phyloP scores from a whole-genome alignment of 768 basidiomycete genomes.

The Podaxis sp. region DNA sequence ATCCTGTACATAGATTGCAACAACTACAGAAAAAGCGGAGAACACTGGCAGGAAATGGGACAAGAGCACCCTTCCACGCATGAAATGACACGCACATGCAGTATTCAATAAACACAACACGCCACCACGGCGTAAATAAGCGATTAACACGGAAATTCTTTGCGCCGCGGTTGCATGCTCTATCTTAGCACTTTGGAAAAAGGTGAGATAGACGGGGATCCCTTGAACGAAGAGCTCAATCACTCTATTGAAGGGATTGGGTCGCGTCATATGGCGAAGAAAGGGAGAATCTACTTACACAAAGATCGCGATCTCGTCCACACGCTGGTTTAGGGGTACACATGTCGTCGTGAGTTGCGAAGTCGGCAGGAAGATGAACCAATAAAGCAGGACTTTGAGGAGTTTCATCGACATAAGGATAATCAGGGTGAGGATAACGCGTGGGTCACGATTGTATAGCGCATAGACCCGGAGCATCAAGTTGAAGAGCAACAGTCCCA shows the following conservation, averaged over 20 bases:
- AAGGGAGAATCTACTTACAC: background rate
- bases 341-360: background rate
- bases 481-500: background rate
- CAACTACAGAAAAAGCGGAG: background rate
- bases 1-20: background rate
- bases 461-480: background rate
- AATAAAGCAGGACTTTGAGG: background rate
- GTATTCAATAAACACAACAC: background rate
- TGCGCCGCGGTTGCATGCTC: background rate
- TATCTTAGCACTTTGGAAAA: background rate
- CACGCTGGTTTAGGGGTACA: background rate
- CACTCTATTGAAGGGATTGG: background rate
- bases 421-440: background rate
- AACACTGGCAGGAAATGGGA: background rate
- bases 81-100: background rate
- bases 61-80: no score
- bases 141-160: background rate
- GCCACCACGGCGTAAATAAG: background rate
- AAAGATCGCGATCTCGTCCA: background rate
- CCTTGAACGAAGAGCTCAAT: background rate
- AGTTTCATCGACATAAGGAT: background rate
- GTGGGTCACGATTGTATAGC: background rate
- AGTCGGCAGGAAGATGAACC: background rate
- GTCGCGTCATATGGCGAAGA: no score
- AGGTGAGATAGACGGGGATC: constrained; percentile 1